phyloP scores from a whole-genome alignment of 352 stramenopile genomes.

The Phytopythium kandeliae region DNA sequence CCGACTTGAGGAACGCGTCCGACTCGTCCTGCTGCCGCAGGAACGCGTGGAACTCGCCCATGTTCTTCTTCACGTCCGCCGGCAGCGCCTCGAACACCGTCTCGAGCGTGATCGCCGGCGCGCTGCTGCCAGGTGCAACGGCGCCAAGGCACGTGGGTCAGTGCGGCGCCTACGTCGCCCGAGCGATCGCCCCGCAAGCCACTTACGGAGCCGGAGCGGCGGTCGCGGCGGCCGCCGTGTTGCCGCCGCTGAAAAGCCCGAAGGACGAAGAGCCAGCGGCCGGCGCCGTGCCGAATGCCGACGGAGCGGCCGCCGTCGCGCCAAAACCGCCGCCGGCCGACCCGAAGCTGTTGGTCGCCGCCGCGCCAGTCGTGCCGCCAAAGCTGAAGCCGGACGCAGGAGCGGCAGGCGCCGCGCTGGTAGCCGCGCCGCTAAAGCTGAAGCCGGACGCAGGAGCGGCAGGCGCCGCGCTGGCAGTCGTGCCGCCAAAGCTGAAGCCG shows the following conservation, averaged over 20 bases:
- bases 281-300: constrained; percentile 9
- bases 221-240: background rate
- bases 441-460: background rate
- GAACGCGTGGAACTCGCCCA: constrained; percentile 68
- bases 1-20: constrained; percentile 68
- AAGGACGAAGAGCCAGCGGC: constrained; percentile 5
- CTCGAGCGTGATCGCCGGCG: constrained; percentile 59
- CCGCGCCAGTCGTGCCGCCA: too few species aligned
- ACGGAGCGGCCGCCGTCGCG: constrained; percentile 14
- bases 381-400: background rate
- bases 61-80: constrained; percentile 69
- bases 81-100: constrained; percentile 67
- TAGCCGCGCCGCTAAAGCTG: too few species aligned
- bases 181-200: too few species aligned
- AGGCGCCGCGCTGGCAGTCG: constrained; percentile 7
- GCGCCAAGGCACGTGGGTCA: background rate
- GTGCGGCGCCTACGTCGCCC: too few species aligned
- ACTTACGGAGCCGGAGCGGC: background rate
- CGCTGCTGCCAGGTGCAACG: constrained; percentile 4
- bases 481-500: constrained; percentile 19
- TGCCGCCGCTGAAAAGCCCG: constrained; percentile 14
- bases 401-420: constrained; percentile 2
- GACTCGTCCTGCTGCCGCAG: constrained; percentile 69
- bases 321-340: constrained; percentile 5
- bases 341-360: constrained; percentile 14